These are phyloP conservation scores for Diaporthe ampelina DNA, from an alignment of 2,329 filamentous ascomycete species.

Conservation along the genomic window DNA sequence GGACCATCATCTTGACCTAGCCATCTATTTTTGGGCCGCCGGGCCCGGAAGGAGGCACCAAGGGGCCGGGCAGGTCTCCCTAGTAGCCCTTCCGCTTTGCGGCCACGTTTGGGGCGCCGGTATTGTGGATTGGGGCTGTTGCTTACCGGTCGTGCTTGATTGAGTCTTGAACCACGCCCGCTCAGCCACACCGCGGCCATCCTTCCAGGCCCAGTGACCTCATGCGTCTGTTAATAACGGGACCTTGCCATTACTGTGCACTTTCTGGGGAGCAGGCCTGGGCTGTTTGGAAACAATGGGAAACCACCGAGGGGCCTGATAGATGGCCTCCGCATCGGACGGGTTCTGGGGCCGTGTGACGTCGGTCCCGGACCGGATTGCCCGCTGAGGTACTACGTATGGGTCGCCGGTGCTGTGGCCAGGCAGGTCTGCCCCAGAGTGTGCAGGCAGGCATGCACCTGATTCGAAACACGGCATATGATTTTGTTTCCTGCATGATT, in stretches of 20 bases:
- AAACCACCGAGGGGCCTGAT: neutral
- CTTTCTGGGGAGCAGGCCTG: neutral
- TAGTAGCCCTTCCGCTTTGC: neutral
- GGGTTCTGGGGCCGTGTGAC: neutral
- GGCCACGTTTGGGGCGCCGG: slow-evolving; percentile 19
- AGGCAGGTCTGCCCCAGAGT: neutral
- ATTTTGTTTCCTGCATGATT: slow-evolving; percentile 27
- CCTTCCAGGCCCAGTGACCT: neutral
- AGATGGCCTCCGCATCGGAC: slow-evolving; percentile 1
- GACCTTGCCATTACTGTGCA: neutral
- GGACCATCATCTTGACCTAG: neutral
- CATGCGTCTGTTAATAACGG: slow-evolving; percentile 3
- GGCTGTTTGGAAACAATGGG: neutral
- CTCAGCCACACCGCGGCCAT: slow-evolving; percentile 26
- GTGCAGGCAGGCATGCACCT: slow-evolving; percentile 7
- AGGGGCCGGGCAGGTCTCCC: neutral
- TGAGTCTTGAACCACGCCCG: neutral
- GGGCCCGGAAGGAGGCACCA: slow-evolving; percentile 17
- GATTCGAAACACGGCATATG: slow-evolving; percentile 27
- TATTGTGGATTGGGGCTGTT: neutral
- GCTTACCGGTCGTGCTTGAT: slow-evolving; percentile 10
- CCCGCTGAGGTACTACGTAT: slow-evolving; percentile 9
- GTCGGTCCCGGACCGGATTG: slow-evolving; percentile 12
- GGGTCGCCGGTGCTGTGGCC: slow-evolving; percentile 17
- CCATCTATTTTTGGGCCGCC: slow-evolving; percentile 12